Conservation (phyloP, 2,329 filamentous ascomycete genomes). For the Hypoxylon sp. region DNA sequence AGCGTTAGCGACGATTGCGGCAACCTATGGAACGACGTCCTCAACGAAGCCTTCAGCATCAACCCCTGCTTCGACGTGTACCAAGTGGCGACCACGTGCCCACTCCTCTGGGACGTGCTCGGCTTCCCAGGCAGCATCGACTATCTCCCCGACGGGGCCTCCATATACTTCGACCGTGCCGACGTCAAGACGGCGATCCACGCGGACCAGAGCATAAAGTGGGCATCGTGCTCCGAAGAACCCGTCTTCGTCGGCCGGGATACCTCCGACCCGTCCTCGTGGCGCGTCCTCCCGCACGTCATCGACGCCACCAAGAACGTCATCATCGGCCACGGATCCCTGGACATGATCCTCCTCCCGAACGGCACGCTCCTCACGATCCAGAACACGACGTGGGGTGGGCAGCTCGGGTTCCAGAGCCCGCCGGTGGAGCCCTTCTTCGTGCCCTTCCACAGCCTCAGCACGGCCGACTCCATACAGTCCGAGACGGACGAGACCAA, state of each 20-base stretch:
- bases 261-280: conserved; percentile 64
- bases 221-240: conserved; percentile 45
- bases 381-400: conserved; percentile 86
- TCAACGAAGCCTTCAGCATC: conserved; percentile 58
- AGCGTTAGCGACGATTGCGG: conserved; percentile 62
- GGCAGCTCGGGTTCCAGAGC: conserved; percentile 75
- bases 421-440: conserved; percentile 73
- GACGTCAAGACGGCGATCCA: conserved; percentile 79
- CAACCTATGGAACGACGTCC: conserved; percentile 66
- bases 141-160: conserved; percentile 72
- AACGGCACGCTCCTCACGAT: conserved; percentile 79
- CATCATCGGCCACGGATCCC: conserved; percentile 77
- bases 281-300: conserved; percentile 73
- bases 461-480: conserved; percentile 46
- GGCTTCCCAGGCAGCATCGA: conserved; percentile 69
- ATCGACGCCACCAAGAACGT: conserved; percentile 80
- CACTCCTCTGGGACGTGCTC: conserved; percentile 71
- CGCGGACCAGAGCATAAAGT: conserved; percentile 61
- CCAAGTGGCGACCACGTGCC: conserved; percentile 74
- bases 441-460: conserved; percentile 72
- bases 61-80: conserved; percentile 82
- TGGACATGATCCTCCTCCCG: conserved; percentile 75
- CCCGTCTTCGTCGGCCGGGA: conserved; percentile 61
- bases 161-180: conserved; percentile 76
- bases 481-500: conserved; percentile 39